Conservation (phyloP, 768 basidiomycete genomes). For the Macrocybe gigantea region DNA sequence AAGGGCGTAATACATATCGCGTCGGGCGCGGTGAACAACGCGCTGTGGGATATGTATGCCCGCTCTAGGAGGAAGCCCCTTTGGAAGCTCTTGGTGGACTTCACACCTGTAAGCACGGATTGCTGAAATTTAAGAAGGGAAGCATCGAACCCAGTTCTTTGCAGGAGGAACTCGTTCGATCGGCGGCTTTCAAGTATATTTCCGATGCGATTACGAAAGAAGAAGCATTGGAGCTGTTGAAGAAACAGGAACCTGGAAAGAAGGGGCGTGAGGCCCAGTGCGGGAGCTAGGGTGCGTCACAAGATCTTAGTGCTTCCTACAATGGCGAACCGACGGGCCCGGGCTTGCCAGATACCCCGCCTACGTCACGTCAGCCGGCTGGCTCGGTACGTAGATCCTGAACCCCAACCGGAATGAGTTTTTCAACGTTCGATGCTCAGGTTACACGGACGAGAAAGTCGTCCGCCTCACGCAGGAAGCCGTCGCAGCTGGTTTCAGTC, state of each 20-base stretch:
- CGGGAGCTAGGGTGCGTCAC: constrained; percentile 52
- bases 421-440: constrained; percentile 22
- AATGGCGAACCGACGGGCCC: not conserved
- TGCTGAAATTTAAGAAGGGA: not conserved
- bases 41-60: constrained; percentile 92
- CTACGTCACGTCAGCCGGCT: constrained; percentile 90
- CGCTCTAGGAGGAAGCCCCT: constrained; percentile 76
- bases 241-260: constrained; percentile 71
- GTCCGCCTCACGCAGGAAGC: constrained; percentile 82
- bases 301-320: not conserved
- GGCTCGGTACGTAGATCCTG: constrained; percentile 54
- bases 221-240: constrained; percentile 81
- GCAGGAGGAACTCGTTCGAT: constrained; percentile 73
- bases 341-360: constrained; percentile 68
- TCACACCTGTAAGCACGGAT: constrained; percentile 53
- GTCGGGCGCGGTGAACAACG: constrained; percentile 84
- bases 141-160: not conserved
- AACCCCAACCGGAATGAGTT: not conserved
- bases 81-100: constrained; percentile 92
- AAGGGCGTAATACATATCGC: constrained; percentile 95
- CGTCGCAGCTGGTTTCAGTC: constrained; percentile 85
- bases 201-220: constrained; percentile 90
- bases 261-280: constrained; percentile 71
- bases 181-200: constrained; percentile 84
- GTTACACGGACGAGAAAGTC: constrained; percentile 92